These are phyloP conservation scores for Collariella sp. DNA, from an alignment of 495 filamentous ascomycete species.

Conservation along the genomic window DNA sequence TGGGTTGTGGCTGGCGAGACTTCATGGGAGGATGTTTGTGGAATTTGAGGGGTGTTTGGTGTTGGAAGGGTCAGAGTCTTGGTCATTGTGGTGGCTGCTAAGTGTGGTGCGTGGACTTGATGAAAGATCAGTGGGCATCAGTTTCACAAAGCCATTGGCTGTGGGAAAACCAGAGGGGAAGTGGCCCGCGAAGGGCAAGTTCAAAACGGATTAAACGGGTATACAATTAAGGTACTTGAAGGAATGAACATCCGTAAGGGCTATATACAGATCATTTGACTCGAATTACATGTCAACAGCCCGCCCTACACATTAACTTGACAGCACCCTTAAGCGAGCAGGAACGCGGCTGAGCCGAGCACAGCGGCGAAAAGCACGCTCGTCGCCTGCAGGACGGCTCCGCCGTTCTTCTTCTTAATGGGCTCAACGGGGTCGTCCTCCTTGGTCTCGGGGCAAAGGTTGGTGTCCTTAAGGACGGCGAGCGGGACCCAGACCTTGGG, in stretches of 20 bases:
- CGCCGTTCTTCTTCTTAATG: too few species aligned
- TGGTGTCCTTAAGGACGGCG: constrained; percentile 15
- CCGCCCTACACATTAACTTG: too few species aligned
- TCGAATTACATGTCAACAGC: too few species aligned
- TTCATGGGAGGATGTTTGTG: constrained; percentile 18
- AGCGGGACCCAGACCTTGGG: constrained; percentile 19
- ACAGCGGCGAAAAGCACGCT: constrained; percentile 14
- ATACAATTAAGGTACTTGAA: too few species aligned
- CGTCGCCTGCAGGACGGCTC: neutral
- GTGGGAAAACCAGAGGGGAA: too few species aligned
- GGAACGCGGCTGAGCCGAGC: constrained; percentile 10
- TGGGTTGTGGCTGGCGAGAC: constrained; percentile 27
- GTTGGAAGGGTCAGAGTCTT: too few species aligned
- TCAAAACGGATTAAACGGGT: too few species aligned
- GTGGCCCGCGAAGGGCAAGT: too few species aligned
- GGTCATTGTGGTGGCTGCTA: neutral
- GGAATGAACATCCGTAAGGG: too few species aligned
- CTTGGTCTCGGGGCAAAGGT: constrained; percentile 17
- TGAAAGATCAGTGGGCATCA: too few species aligned
- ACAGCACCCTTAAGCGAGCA: constrained; percentile 12
- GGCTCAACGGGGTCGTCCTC: constrained; percentile 8
- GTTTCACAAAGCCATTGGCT: too few species aligned
- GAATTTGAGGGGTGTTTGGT: constrained; percentile 11
- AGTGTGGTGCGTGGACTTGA: neutral
- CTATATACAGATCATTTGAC: too few species aligned